Conservation (phyloP, 495 filamentous ascomycete species). For the Letharia columbiana region DNA sequence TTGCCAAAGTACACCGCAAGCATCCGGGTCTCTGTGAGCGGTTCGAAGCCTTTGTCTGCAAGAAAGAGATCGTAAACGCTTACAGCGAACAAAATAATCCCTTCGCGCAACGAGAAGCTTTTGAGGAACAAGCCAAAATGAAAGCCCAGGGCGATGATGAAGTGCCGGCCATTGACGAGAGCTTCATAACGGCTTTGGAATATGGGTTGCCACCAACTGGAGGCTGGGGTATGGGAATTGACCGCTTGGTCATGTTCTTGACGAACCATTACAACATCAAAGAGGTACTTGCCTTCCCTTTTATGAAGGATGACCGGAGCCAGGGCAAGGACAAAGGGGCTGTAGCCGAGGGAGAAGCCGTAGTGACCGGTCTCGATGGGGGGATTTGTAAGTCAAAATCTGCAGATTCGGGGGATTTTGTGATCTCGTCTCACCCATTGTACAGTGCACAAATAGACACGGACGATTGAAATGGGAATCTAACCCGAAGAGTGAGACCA, state of each 20-base stretch:
- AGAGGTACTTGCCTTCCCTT: conserved; percentile 90
- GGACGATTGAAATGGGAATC: neutral
- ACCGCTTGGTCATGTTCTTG: conserved; percentile 94
- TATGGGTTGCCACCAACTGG: conserved; percentile 88
- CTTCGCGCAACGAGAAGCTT: conserved; percentile 85
- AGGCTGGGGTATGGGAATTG: conserved; percentile 96
- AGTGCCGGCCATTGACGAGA: conserved; percentile 91
- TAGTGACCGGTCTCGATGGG: conserved; percentile 57
- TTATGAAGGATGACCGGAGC: conserved; percentile 65
- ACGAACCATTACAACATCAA: conserved; percentile 93
- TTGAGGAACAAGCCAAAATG: conserved; percentile 93
- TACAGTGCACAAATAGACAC: conserved; percentile 27
- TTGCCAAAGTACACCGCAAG: conserved; percentile 87
- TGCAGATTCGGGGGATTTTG: neutral
- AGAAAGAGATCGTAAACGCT: conserved; percentile 92
- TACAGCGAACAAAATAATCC: conserved; percentile 99
- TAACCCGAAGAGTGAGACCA: neutral
- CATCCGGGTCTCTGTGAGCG: conserved; percentile 84
- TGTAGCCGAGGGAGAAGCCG: conserved; percentile 56
- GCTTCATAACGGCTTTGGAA: conserved; percentile 76
- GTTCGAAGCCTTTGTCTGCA: conserved; percentile 95
- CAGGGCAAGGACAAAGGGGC: conserved; percentile 43
- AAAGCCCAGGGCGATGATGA: conserved; percentile 97
- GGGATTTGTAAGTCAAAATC: conserved; percentile 52
- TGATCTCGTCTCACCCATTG: conserved; percentile 24